Percentiles rank a stretch among this genome's conserved stretches.
Evolutionary conservation across 768 basidiomycete species (phyloP).

Genomic region (Mrakia blollopis): DNA sequence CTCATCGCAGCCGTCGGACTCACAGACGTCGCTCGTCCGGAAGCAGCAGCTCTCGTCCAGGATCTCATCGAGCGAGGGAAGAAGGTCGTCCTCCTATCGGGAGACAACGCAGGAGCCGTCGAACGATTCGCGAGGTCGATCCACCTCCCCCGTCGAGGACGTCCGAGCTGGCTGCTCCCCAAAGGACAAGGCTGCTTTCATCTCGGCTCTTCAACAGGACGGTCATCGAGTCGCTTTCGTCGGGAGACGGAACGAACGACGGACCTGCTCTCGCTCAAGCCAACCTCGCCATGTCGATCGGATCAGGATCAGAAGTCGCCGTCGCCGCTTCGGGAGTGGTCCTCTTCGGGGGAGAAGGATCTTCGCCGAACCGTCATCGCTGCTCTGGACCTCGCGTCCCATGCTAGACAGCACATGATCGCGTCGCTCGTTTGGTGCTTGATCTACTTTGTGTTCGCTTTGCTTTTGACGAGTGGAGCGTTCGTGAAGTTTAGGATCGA

Average conservation of each 20-base stretch:
- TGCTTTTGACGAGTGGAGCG: conserved; percentile 12
- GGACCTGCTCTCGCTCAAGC: conserved; percentile 28
- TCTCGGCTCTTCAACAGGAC: neutral
- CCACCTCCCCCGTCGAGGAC: neutral
- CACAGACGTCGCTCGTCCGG: conserved; percentile 23
- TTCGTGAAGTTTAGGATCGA: conserved; percentile 45
- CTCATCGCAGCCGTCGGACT: conserved; percentile 30
- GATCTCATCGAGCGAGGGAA: conserved; percentile 14
- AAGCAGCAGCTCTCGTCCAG: conserved; percentile 8
- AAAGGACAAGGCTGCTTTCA: conserved; percentile 10
- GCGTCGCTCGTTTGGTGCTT: conserved; percentile 7
- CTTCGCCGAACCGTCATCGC: neutral
- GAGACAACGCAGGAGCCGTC: conserved; percentile 14
- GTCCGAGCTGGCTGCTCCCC: conserved; percentile 4
- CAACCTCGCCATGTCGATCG: conserved; percentile 18
- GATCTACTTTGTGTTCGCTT: conserved; percentile 6
- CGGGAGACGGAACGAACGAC: conserved; percentile 32
- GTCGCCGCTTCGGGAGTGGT: conserved; percentile 11
- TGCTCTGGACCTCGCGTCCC: neutral
- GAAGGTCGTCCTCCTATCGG: conserved; percentile 10
- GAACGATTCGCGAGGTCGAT: neutral
- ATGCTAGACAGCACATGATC: conserved; percentile 15
- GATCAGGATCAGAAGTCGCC: conserved; percentile 14
- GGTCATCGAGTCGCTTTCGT: conserved; percentile 16
- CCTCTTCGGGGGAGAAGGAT: neutral